A percentile compares a stretch with the other conserved stretches of the same genome.
Conservation (phyloP, 306 rosid genomes). For the Benincasa hispida region DNA sequence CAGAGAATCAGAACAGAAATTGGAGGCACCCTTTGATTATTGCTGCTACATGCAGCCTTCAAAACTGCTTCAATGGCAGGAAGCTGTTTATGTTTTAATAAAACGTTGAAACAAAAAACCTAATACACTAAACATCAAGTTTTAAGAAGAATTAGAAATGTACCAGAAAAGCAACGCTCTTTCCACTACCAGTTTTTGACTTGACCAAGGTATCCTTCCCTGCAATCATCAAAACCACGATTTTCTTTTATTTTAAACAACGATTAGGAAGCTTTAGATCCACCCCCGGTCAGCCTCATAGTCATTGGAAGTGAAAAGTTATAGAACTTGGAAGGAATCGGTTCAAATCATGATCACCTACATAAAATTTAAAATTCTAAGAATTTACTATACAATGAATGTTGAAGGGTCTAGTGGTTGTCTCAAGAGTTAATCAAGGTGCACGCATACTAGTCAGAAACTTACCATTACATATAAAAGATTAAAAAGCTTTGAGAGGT, state of each 20-base stretch:
- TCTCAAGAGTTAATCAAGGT: neutral
- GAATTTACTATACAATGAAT: neutral
- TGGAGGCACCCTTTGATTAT: slow-evolving; percentile 50
- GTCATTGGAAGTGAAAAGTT: neutral
- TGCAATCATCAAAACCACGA: slow-evolving; percentile 16
- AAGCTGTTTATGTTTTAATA: slow-evolving; percentile 78
- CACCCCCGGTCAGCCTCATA: neutral
- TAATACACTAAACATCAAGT: slow-evolving; percentile 3
- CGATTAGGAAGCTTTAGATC: neutral
- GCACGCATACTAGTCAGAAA: neutral
- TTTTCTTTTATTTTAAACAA: neutral
- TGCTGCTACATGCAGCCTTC: slow-evolving; percentile 42
- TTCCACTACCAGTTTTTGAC: slow-evolving; percentile 93
- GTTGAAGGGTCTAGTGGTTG: neutral
- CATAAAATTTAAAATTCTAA: neutral
- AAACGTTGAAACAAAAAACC: slow-evolving; percentile 9
- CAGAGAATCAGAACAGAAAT: slow-evolving; percentile 71
- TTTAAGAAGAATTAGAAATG: slow-evolving; percentile 5
- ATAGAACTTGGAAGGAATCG: neutral
- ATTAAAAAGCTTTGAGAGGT: neutral
- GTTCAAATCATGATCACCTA: neutral
- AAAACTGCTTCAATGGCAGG: slow-evolving; percentile 99
- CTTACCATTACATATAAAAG: neutral
- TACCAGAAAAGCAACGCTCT: slow-evolving; percentile 91
- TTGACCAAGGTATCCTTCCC: slow-evolving; percentile 80